phyloP scores from a whole-genome alignment of 2,329 filamentous ascomycete genomes.

The Trematosphaeria pertusa region DNA sequence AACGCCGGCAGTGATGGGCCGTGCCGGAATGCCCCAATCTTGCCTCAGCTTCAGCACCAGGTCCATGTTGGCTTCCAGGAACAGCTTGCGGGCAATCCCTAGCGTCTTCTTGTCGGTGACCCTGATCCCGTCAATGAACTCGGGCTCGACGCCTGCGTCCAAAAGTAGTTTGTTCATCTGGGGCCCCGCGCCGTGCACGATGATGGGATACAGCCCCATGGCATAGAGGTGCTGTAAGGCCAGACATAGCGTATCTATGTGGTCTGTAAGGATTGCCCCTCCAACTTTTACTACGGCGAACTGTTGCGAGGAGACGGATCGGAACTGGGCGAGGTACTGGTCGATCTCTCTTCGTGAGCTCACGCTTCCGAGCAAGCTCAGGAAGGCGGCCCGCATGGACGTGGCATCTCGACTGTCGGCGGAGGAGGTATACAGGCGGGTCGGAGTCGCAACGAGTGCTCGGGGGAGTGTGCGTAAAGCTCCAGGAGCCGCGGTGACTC shows the following conservation, averaged over 20 bases:
- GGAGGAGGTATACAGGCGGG: constrained; percentile 41
- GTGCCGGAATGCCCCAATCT: constrained; percentile 83
- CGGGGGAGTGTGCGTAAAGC: constrained; percentile 37
- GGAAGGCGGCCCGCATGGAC: constrained; percentile 70
- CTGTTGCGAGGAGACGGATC: constrained; percentile 92
- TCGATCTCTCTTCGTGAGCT: constrained; percentile 95
- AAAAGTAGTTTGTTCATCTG: constrained; percentile 93
- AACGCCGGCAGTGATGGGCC: constrained; percentile 87
- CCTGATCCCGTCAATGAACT: constrained; percentile 95
- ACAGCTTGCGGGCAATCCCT: constrained; percentile 87
- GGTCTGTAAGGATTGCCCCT: constrained; percentile 92
- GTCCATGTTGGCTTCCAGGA: constrained; percentile 94
- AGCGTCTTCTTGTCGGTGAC: constrained; percentile 96
- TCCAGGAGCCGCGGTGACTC: constrained; percentile 37
- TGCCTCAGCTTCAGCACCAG: constrained; percentile 84
- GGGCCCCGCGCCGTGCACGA: constrained; percentile 93
- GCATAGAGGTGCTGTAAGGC: constrained; percentile 92
- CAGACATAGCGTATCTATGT: constrained; percentile 88
- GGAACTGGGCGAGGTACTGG: constrained; percentile 97
- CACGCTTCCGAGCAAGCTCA: constrained; percentile 92
- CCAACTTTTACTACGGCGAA: constrained; percentile 99
- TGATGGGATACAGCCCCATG: constrained; percentile 92
- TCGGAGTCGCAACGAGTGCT: constrained; percentile 38
- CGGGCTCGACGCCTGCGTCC: constrained; percentile 88
- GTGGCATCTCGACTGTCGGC: constrained; percentile 41